phyloP scores from a whole-genome alignment of 176 grass and related monocot species.

The Aegilops sharonensis region DNA sequence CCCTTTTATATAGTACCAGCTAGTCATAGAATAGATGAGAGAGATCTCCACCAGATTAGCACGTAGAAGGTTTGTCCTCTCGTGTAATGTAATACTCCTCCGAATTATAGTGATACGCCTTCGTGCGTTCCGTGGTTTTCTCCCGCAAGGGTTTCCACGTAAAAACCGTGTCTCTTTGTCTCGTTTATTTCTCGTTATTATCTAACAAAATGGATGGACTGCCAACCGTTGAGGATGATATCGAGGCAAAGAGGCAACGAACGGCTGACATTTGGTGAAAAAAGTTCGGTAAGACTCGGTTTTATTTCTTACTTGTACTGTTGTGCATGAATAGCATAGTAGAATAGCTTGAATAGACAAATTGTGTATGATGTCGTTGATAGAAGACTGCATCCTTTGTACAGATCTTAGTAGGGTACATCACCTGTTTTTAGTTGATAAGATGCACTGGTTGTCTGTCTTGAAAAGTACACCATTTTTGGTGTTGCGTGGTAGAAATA shows the following conservation, averaged over 20 bases:
- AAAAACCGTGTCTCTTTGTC: too few relatives aligned
- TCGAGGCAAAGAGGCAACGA: not conserved
- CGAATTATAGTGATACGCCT: too few relatives aligned
- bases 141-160: too few relatives aligned
- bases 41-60: too few relatives aligned
- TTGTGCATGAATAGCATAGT: not conserved
- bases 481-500: not conserved
- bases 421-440: not conserved
- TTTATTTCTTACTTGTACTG: not conserved
- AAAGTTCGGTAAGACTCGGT: not conserved
- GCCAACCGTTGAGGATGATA: not conserved
- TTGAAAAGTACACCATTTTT: not conserved
- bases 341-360: not conserved
- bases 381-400: not conserved
- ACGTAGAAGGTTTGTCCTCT: too few relatives aligned
- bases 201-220: not conserved
- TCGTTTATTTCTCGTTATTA: too few relatives aligned
- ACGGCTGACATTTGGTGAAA: not conserved
- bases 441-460: not conserved
- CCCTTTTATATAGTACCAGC: too few relatives aligned
- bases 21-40: too few relatives aligned
- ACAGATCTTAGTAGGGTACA: not conserved
- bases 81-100: too few relatives aligned
- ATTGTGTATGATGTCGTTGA: not conserved
- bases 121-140: too few relatives aligned